phyloP scores from a whole-genome alignment of 257 asterid genomes.

The Nemophila menziesii region DNA sequence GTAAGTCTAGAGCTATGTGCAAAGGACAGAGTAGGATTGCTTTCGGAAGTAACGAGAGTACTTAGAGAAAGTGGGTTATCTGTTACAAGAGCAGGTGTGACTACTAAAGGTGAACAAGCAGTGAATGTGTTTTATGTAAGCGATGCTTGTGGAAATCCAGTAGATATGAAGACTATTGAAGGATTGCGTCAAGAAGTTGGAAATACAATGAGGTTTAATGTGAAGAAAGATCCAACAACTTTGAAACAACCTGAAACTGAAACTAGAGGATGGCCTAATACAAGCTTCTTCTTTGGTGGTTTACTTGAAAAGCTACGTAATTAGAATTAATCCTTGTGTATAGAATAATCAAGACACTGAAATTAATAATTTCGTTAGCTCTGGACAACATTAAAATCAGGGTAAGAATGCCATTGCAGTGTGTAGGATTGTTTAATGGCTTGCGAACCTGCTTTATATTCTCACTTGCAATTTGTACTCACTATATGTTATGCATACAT shows the following conservation, averaged over 20 bases:
- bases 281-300: slow-evolving; percentile 78
- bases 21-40: slow-evolving; percentile 88
- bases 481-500: neutral
- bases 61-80: slow-evolving; percentile 80
- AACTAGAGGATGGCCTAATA: slow-evolving; percentile 56
- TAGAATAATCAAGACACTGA: slow-evolving; percentile 1
- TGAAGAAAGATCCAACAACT: slow-evolving; percentile 45
- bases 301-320: slow-evolving; percentile 54
- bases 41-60: slow-evolving; percentile 80
- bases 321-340: slow-evolving; percentile 10
- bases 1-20: slow-evolving; percentile 81
- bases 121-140: slow-evolving; percentile 67
- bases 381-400: neutral
- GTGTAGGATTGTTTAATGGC: neutral
- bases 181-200: slow-evolving; percentile 68
- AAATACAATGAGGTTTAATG: slow-evolving; percentile 69
- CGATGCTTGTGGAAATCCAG: slow-evolving; percentile 80
- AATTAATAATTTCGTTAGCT: neutral
- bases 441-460: neutral
- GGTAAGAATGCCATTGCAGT: neutral
- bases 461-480: neutral
- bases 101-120: slow-evolving; percentile 81
- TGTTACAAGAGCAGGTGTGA: slow-evolving; percentile 82
- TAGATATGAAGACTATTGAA: slow-evolving; percentile 57
- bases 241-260: slow-evolving; percentile 39